phyloP scores from a whole-genome alignment of 352 stramenopile genomes.

The Phytophthora lateralis region DNA sequence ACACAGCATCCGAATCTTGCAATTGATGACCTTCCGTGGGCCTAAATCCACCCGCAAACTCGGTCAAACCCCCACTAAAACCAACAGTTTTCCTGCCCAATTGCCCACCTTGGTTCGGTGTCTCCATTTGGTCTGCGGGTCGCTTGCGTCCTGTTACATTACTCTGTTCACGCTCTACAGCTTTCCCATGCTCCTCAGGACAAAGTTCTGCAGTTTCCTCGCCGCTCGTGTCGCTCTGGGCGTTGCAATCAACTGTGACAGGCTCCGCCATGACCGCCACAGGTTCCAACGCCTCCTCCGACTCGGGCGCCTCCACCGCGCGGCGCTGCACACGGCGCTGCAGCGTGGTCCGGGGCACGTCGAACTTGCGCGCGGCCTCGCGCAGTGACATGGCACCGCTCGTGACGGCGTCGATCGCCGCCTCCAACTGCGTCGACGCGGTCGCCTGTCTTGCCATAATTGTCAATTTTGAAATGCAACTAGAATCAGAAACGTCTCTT shows the following conservation, averaged over 20 bases:
- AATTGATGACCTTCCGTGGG: slow-evolving; percentile 84
- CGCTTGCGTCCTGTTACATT: slow-evolving; percentile 48
- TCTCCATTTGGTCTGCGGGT: slow-evolving; percentile 45
- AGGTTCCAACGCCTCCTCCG: slow-evolving; percentile 10
- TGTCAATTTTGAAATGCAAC: neutral
- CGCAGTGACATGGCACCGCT: slow-evolving; percentile 70
- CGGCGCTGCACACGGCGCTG: slow-evolving; percentile 62
- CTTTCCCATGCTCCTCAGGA: neutral
- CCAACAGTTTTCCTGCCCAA: neutral
- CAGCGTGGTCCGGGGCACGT: slow-evolving; percentile 74
- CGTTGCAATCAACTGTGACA: slow-evolving; percentile 11
- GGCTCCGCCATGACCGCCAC: slow-evolving; percentile 10
- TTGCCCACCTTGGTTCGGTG: slow-evolving; percentile 35
- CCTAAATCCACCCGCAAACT: slow-evolving; percentile 37
- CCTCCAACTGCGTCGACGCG: slow-evolving; percentile 39
- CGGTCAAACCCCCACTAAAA: neutral
- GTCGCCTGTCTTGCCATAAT: slow-evolving; percentile 26
- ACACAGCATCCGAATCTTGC: slow-evolving; percentile 87
- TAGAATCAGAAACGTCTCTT: neutral
- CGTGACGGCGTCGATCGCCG: slow-evolving; percentile 65
- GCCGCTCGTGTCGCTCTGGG: slow-evolving; percentile 25
- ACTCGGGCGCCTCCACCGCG: slow-evolving; percentile 1
- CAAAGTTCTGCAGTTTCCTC: slow-evolving; percentile 15
- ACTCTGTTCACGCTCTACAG: neutral
- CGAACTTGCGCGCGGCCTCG: slow-evolving; percentile 71